Evolutionary conservation across 2,329 filamentous ascomycete genomes (phyloP).

Genomic region (Fusarium sacchari): DNA sequence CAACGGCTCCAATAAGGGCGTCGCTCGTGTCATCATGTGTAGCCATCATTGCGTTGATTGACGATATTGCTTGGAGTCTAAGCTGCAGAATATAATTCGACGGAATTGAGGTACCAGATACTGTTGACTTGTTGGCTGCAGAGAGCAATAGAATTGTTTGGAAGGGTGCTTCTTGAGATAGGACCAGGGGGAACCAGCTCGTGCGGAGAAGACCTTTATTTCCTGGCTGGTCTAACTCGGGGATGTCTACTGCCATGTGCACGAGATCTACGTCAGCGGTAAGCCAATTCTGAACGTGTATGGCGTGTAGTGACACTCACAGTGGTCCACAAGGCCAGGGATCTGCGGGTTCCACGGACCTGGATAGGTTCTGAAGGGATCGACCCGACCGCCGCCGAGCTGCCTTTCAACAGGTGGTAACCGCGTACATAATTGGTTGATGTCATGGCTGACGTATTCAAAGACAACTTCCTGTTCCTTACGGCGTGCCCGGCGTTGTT

Average conservation of each 20-base stretch:
- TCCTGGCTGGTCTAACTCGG: not conserved
- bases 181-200: not conserved
- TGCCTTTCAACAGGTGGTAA: not conserved
- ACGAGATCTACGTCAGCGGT: not conserved
- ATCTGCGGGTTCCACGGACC: not conserved
- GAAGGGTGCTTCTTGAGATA: not conserved
- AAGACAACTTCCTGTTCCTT: not conserved
- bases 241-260: not conserved
- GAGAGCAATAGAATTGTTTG: not conserved
- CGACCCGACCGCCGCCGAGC: not conserved
- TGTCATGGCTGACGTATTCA: not conserved
- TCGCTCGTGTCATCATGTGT: not conserved
- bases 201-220: not conserved
- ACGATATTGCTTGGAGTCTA: rapidly evolving
- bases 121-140: not conserved
- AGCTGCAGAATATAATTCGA: rapidly evolving
- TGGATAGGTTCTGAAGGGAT: not conserved
- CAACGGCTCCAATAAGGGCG: rapidly evolving
- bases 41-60: not conserved
- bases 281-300: rapidly evolving
- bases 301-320: rapidly evolving
- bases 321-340: not conserved
- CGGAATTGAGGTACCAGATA: rapidly evolving
- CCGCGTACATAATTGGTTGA: rapidly evolving
- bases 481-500: not conserved